Evolutionary conservation across 2,329 filamentous ascomycete genomes (phyloP).

Genomic region (Nemania serpens): DNA sequence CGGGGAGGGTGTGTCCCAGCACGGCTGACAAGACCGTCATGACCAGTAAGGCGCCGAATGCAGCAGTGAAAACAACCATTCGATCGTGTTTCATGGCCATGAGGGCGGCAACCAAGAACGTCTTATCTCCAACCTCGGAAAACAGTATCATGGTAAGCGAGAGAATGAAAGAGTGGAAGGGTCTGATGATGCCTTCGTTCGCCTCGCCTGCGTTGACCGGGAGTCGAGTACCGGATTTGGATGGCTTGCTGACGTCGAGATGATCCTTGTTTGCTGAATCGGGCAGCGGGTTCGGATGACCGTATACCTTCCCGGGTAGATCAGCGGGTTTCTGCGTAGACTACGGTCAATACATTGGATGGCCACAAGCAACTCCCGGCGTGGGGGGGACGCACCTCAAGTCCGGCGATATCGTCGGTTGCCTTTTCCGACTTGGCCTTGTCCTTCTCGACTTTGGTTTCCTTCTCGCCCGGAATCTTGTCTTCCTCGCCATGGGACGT

Average conservation of each 20-base stretch:
- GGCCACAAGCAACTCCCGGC: neutral
- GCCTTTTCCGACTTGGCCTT: slow-evolving; percentile 51
- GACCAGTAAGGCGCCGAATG: slow-evolving; percentile 85
- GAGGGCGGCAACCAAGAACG: slow-evolving; percentile 92
- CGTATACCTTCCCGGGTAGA: slow-evolving; percentile 77
- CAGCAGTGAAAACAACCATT: slow-evolving; percentile 89
- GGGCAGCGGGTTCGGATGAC: slow-evolving; percentile 72
- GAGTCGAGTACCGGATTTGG: slow-evolving; percentile 40
- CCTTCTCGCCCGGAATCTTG: slow-evolving; percentile 57
- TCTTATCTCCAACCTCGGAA: slow-evolving; percentile 97
- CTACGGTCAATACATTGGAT: slow-evolving; percentile 31
- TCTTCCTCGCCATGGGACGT: slow-evolving; percentile 81
- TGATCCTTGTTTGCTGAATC: slow-evolving; percentile 68
- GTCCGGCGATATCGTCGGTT: slow-evolving; percentile 50
- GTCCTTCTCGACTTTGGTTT: slow-evolving; percentile 46
- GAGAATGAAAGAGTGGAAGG: slow-evolving; percentile 85
- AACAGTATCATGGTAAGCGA: slow-evolving; percentile 97
- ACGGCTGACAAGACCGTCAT: slow-evolving; percentile 97
- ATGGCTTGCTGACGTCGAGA: slow-evolving; percentile 56
- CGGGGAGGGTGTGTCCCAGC: slow-evolving; percentile 88
- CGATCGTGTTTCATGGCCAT: slow-evolving; percentile 99
- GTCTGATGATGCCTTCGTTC: slow-evolving; percentile 70
- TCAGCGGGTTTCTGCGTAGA: slow-evolving; percentile 73
- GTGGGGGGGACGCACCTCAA: slow-evolving; percentile 56
- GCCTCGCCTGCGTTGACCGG: slow-evolving; percentile 46